These are phyloP conservation scores for Pichia paraexigua DNA, from an alignment of 805 yeast genomes.

Conservation along the genomic window DNA sequence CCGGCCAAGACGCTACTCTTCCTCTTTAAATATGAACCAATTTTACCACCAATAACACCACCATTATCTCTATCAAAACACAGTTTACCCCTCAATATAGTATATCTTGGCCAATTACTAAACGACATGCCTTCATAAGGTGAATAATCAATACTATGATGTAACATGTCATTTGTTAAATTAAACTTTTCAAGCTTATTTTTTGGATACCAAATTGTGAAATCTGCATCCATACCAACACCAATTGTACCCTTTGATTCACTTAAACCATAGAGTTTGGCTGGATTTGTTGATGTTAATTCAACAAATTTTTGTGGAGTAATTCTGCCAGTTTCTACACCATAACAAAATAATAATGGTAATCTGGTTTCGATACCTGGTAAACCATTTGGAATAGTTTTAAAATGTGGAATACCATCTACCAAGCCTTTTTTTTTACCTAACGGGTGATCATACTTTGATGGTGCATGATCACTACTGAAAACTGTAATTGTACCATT, in stretches of 20 bases:
- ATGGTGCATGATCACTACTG: constrained; percentile 39
- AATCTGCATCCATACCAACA: constrained; percentile 40
- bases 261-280: constrained; percentile 36
- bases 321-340: constrained; percentile 33
- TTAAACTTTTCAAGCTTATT: constrained; percentile 19
- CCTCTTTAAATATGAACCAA: constrained; percentile 23
- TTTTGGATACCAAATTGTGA: constrained; percentile 40
- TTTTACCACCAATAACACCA: constrained; percentile 11
- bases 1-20: constrained; percentile 19
- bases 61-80: constrained; percentile 26
- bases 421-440: constrained; percentile 36
- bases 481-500: constrained; percentile 40
- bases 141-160: constrained; percentile 31
- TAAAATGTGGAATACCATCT: constrained; percentile 33
- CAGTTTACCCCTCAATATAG: constrained; percentile 31
- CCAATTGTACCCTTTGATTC: constrained; percentile 34
- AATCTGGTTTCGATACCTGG: constrained; percentile 41
- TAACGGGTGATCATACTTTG: constrained; percentile 31
- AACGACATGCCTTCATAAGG: constrained; percentile 32
- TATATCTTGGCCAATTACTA: constrained; percentile 37
- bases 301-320: constrained; percentile 37
- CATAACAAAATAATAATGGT: constrained; percentile 34
- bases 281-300: constrained; percentile 36
- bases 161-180: constrained; percentile 25
- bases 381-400: constrained; percentile 37